Evolutionary conservation across 2,329 filamentous ascomycete genomes (phyloP).

Genomic region (Phialemonium atrogriseum): DNA sequence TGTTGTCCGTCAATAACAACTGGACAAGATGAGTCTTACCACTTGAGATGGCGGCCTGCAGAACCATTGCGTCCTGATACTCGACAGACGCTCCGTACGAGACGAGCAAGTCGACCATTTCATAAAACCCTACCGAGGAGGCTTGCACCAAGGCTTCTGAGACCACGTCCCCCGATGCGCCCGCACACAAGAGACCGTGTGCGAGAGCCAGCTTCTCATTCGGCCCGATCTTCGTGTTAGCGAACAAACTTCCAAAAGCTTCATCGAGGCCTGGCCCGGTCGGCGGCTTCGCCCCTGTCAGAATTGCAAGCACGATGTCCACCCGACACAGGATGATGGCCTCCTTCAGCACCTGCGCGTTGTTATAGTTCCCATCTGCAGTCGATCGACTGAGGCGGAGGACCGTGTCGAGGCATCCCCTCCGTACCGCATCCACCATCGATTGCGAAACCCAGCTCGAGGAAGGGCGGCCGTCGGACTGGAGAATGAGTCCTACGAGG

Average conservation of each 20-base stretch:
- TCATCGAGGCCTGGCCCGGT: constrained; percentile 37
- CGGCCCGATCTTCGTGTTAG: constrained; percentile 35
- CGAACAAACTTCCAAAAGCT: constrained; percentile 39
- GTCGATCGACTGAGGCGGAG: constrained; percentile 40
- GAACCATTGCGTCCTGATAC: constrained; percentile 38
- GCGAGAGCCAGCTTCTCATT: constrained; percentile 42
- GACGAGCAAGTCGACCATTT: constrained; percentile 46
- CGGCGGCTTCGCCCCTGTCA: constrained; percentile 45
- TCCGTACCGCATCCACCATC: constrained; percentile 41
- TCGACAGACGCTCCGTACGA: constrained; percentile 46
- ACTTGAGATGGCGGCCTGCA: constrained; percentile 39
- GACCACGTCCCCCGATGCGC: constrained; percentile 43
- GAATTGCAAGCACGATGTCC: constrained; percentile 46
- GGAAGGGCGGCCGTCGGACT: constrained; percentile 38
- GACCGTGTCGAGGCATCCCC: constrained; percentile 42
- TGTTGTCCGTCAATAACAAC: constrained; percentile 36
- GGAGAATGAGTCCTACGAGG: constrained; percentile 38
- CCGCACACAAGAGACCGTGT: constrained; percentile 50
- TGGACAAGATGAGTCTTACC: constrained; percentile 38
- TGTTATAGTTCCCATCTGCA: constrained; percentile 44
- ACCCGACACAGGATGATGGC: constrained; percentile 40
- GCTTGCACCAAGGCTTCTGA: constrained; percentile 40
- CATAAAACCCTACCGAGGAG: constrained; percentile 39
- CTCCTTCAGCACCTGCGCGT: constrained; percentile 41
- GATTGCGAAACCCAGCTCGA: constrained; percentile 35